Base-by-base conservation (phyloP, 805 yeast species). In the Alloascoidea africana region DNA sequence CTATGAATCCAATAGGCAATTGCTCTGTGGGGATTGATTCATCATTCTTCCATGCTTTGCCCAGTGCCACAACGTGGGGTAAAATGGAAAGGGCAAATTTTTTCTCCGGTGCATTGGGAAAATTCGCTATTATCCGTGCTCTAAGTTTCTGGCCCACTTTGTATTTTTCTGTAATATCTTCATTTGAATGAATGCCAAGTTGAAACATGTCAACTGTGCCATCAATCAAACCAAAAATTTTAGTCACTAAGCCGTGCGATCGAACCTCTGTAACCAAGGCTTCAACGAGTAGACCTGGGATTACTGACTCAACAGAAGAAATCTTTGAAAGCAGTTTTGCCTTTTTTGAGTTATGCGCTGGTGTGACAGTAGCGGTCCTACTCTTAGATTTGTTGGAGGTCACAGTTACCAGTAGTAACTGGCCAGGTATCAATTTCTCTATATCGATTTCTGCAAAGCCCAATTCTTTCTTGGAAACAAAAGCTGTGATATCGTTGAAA, bases 271-370 rank as follows among this genome's bases (percentile, higher is more conserved):
- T 66, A 15, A 86, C 68, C 18, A 77, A 58, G 4, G 86, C 81
- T 41, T 81, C 85, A 5, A 87, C 84, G 6, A 76, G 50, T 44
- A 76, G 70, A 48, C 98, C 99, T 2, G 99, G 94, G 30, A 81
- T 68, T 17, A 87, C 68, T 3, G 94, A 73, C 48, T 86, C 93
- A 15, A 84, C 61, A 2, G 93, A 73, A 1, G 85, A 66, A 33
- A 80, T 75, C 4, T 79, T 60, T 3, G 71, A 51, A 4, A 71
- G 51, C 4, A 72, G 57, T 16, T 62, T 48, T 42, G 66, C 65
- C 42, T 69, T 73, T 40, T 70, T 66, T 38, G 59, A 55, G 16
- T 63, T 54, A 19, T 63, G 63, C 16, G 62, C 52, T 3, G 74
- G 68, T 44, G 67, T 68, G 43, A 78, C 65, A 2, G 76, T 74